Evolutionary conservation across 306 rosid species (phyloP), one percentile per base, ranked within the genome.

Genomic region (Glycine soja): DNA sequence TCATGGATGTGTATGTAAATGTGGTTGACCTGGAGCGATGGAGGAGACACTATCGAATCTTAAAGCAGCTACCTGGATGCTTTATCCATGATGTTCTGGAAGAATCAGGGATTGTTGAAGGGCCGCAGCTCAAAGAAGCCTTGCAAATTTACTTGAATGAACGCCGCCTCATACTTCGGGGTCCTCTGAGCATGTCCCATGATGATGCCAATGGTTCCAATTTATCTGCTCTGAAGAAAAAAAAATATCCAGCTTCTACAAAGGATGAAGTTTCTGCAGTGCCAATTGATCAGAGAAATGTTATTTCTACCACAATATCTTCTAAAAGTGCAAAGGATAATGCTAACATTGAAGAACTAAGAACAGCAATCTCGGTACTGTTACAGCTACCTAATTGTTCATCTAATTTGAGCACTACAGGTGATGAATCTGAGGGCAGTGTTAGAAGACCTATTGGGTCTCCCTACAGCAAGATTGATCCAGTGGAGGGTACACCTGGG

Each of bases 401-500:
- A 12, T 64, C 87, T 47, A 71, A 82, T 75, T 75, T 88, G 62
- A 65, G 82, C 19, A 85, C 84, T 75, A 16, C 87, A 36, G 91
- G 88, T 50, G 91, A 90, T 81, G 97, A 87, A 54, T 81, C 94
- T 86, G 88, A 84, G 54, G 89, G 90, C 68, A 83, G 88, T 86
- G 84, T 38, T 66, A 91, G 85, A 81, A 92, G 80, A 86, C 84
- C 92, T 52, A 75, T 57, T 72, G 86, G 57, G 70, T 86, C 92
- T 74, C 79, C 53, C 24, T 73, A 30, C 86, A 86, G 80, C 81
- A 91, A 91, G 87, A 71, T 84, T 81, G 93, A 93, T 70, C 70
- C 74, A 7, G 89, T 85, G 85, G 98, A 91, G 76, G 91, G 83
- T 76, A 91, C 98, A 63, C 92, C 94, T 81, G 94, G 99, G 34